These are phyloP conservation scores for Clonostachys rosea DNA, from an alignment of 2,329 filamentous ascomycete species.

Conservation along the genomic window DNA sequence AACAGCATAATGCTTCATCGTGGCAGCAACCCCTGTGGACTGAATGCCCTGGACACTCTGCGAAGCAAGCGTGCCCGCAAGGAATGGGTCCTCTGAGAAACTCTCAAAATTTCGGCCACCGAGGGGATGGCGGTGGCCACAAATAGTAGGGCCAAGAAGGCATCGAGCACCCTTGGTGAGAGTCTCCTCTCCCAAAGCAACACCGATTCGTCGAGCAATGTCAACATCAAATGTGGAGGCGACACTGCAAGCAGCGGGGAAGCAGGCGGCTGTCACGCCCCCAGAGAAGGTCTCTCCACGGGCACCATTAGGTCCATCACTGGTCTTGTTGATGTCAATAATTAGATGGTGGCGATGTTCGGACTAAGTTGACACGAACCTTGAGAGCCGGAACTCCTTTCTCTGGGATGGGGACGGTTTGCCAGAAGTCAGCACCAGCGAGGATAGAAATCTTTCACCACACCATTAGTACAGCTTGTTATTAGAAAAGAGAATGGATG, in stretches of 20 bases:
- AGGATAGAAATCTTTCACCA: not conserved
- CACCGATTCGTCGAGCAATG: conserved; percentile 50
- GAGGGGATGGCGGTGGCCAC: conserved; percentile 39
- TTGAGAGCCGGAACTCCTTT: not conserved
- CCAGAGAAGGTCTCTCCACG: conserved; percentile 19
- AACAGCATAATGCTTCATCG: conserved; percentile 40
- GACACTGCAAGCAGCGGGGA: conserved; percentile 27
- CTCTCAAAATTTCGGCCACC: conserved; percentile 43
- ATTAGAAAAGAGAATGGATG: not conserved
- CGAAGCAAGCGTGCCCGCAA: conserved; percentile 36
- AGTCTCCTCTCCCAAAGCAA: conserved; percentile 48
- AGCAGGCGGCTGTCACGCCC: conserved; percentile 21
- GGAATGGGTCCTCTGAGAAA: conserved; percentile 40
- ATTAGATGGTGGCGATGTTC: not conserved
- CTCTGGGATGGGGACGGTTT: not conserved
- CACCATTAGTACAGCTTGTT: not conserved
- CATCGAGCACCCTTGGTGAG: conserved; percentile 64
- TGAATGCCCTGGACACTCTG: conserved; percentile 38
- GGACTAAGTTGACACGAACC: not conserved
- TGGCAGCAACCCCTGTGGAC: conserved; percentile 31
- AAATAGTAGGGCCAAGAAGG: conserved; percentile 61
- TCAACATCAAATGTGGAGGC: conserved; percentile 60
- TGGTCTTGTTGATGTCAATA: not conserved
- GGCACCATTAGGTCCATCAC: conserved; percentile 25
- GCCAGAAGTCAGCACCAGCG: not conserved